These are phyloP conservation scores for Paraphoma chrysanthemicola DNA, from an alignment of 2,329 filamentous ascomycete species.

Conservation along the genomic window DNA sequence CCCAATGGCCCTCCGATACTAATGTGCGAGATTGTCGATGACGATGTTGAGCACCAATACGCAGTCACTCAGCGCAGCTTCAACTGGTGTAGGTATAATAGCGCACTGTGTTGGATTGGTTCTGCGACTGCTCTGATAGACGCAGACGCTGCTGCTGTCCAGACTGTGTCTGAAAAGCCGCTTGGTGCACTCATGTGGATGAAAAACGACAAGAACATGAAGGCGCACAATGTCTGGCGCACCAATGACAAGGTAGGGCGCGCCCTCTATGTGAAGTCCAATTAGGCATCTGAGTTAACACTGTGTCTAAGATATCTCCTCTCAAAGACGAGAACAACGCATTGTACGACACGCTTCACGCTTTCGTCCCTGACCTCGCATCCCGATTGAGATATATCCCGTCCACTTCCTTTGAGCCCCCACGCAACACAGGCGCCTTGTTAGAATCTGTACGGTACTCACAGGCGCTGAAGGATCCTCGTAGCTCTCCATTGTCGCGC, in stretches of 20 bases:
- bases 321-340: not conserved
- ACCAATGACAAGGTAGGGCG: slow-evolving; percentile 13
- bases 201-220: slow-evolving; percentile 55
- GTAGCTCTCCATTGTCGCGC: slow-evolving; percentile 42
- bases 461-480: slow-evolving; percentile 1
- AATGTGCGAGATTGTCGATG: slow-evolving; percentile 55
- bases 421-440: not conserved
- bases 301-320: not conserved
- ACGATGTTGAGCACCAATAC: slow-evolving; percentile 48
- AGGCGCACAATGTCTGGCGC: slow-evolving; percentile 52
- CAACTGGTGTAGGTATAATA: slow-evolving; percentile 58
- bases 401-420: not conserved
- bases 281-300: not conserved
- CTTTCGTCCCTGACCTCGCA: not conserved
- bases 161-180: slow-evolving; percentile 39
- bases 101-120: slow-evolving; percentile 54
- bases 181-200: slow-evolving; percentile 57
- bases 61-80: slow-evolving; percentile 53
- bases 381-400: not conserved
- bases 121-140: slow-evolving; percentile 46
- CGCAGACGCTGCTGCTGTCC: slow-evolving; percentile 39
- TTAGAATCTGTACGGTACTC: not conserved
- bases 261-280: too few species aligned
- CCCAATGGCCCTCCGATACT: slow-evolving; percentile 52
- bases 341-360: not conserved